phyloP scores from a whole-genome alignment of 495 filamentous ascomycete genomes.

The Podospora conica region DNA sequence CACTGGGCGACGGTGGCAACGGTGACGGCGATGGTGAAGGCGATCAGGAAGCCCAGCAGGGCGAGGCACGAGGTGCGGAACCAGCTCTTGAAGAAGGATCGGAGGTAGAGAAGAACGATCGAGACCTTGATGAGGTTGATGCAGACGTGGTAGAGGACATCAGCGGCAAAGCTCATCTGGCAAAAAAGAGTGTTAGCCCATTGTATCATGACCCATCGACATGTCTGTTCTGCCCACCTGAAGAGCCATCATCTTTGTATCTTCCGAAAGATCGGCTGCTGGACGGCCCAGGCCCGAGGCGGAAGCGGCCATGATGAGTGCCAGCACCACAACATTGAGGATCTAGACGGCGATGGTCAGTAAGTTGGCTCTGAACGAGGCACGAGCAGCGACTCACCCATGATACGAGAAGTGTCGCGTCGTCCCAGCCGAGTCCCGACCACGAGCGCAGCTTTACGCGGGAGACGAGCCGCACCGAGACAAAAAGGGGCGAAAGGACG shows the following conservation, averaged over 20 bases:
- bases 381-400: background rate
- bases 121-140: conserved; percentile 31
- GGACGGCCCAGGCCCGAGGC: background rate
- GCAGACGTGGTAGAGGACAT: conserved; percentile 24
- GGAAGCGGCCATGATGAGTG: conserved; percentile 1
- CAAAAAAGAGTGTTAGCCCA: background rate
- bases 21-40: conserved; percentile 27
- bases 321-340: background rate
- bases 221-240: background rate
- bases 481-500: conserved; percentile 5
- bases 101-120: conserved; percentile 31
- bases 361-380: background rate
- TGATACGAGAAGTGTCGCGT: background rate
- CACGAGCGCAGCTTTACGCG: conserved; percentile 10
- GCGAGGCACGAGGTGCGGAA: conserved; percentile 21
- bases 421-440: conserved; percentile 7
- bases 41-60: conserved; percentile 16
- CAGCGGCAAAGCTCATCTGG: conserved; percentile 2
- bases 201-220: background rate
- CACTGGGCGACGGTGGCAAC: conserved; percentile 26
- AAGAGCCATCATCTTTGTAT: background rate
- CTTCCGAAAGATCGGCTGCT: background rate
- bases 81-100: conserved; percentile 29
- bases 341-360: background rate
- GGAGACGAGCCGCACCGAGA: background rate